Percentiles rank a stretch among this genome's conserved stretches.
Evolutionary conservation across 345 rosid species (phyloP).

Genomic region (Dipteronia sinensis): DNA sequence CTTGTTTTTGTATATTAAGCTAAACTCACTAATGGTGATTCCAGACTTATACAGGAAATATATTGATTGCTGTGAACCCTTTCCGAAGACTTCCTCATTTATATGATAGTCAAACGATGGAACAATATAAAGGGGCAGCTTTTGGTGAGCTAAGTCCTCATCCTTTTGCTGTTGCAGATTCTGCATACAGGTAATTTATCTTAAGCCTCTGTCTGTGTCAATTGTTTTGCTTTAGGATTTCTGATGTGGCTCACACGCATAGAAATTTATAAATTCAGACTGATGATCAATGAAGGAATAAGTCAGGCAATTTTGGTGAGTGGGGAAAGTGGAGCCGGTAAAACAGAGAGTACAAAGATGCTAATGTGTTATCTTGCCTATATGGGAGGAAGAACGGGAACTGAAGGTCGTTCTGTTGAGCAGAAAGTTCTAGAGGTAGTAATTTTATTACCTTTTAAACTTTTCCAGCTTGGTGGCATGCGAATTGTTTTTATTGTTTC

Average conservation of each 20-base stretch:
- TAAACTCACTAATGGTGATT: slow-evolving; percentile 28
- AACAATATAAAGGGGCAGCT: slow-evolving; percentile 78
- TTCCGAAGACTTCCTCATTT: slow-evolving; percentile 84
- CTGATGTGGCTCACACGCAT: slow-evolving; percentile 15
- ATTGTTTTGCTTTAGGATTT: slow-evolving; percentile 23
- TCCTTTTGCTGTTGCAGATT: slow-evolving; percentile 96
- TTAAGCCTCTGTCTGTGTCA: slow-evolving; percentile 7
- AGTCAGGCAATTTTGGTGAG: slow-evolving; percentile 96
- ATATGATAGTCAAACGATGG: slow-evolving; percentile 78
- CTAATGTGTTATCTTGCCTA: slow-evolving; percentile 93
- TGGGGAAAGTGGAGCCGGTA: slow-evolving; percentile 99
- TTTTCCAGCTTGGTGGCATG: slow-evolving; percentile 14
- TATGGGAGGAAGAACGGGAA: slow-evolving; percentile 87
- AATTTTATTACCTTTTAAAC: slow-evolving; percentile 5
- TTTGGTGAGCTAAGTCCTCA: slow-evolving; percentile 95
- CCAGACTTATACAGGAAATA: slow-evolving; percentile 98
- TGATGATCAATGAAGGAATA: slow-evolving; percentile 83
- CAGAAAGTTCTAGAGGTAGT: slow-evolving; percentile 95
- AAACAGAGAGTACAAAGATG: slow-evolving; percentile 98
- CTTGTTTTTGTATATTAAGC: slow-evolving; percentile 5
- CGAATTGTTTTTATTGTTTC: slow-evolving; percentile 15
- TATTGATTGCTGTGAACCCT: slow-evolving; percentile 97
- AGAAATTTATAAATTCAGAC: slow-evolving; percentile 48
- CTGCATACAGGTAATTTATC: slow-evolving; percentile 77
- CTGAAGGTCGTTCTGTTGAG: slow-evolving; percentile 86